These are phyloP conservation scores for Fusarium concolor DNA, from an alignment of 2,329 filamentous ascomycete species.

Conservation along the genomic window DNA sequence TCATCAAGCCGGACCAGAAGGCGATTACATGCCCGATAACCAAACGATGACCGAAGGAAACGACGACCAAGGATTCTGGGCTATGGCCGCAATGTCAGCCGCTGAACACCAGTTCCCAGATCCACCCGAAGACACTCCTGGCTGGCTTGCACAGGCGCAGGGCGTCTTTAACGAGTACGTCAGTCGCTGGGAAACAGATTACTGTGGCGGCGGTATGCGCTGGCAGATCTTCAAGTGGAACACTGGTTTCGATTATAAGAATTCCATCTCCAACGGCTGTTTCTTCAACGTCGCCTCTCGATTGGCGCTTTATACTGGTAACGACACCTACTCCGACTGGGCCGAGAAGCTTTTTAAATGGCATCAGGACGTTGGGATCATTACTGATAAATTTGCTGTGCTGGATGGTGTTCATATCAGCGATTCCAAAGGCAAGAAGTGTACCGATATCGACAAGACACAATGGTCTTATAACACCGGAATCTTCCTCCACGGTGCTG, in stretches of 20 bases:
- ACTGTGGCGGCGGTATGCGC: constrained; percentile 79
- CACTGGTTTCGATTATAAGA: constrained; percentile 76
- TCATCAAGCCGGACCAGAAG: constrained; percentile 69
- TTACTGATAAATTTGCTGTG: constrained; percentile 66
- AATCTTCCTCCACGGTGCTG: constrained; percentile 70
- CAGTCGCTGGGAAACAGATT: constrained; percentile 72
- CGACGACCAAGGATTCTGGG: constrained; percentile 88
- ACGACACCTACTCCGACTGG: constrained; percentile 82
- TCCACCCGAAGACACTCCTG: constrained; percentile 69
- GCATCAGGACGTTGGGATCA: constrained; percentile 67
- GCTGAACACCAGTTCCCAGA: constrained; percentile 81
- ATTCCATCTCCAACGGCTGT: constrained; percentile 75
- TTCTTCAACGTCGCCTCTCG: constrained; percentile 78
- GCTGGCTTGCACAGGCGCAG: constrained; percentile 81
- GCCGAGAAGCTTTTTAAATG: constrained; percentile 78
- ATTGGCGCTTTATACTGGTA: constrained; percentile 81
- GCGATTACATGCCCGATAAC: constrained; percentile 75
- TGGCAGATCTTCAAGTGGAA: constrained; percentile 90
- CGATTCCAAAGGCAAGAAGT: constrained; percentile 56
- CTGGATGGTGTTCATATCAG: constrained; percentile 60
- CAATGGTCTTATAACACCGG: constrained; percentile 80
- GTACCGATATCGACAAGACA: constrained; percentile 66
- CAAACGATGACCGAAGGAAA: constrained; percentile 73
- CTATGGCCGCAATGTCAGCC: constrained; percentile 81
- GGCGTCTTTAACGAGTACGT: constrained; percentile 85